These are phyloP conservation scores for Vitis vinifera DNA, from an alignment of 164 flowering plant species.

Conservation along the genomic window DNA sequence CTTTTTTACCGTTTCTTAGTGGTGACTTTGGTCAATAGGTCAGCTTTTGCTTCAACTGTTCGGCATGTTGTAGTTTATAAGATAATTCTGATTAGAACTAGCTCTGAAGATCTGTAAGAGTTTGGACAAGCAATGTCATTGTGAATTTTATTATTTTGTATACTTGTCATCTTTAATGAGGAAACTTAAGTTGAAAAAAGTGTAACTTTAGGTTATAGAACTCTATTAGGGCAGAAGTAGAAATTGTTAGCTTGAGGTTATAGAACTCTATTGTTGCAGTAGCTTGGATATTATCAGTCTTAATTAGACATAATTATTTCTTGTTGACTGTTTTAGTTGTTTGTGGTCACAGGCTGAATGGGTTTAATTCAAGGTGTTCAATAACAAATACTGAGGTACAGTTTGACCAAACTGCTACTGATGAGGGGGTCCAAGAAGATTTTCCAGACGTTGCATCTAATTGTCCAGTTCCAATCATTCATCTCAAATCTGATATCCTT, in stretches of 20 bases:
- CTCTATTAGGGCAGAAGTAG: too few relatives aligned
- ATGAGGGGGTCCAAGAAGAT: conserved; percentile 44
- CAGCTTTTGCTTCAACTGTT: too few relatives aligned
- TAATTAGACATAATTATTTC: not conserved
- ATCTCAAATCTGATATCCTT: conserved; percentile 53
- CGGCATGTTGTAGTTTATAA: too few relatives aligned
- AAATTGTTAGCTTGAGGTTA: not conserved
- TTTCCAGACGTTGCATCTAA: conserved; percentile 32
- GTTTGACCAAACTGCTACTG: conserved; percentile 36
- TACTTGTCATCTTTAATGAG: too few relatives aligned
- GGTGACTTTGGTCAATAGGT: too few relatives aligned
- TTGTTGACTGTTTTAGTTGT: not conserved
- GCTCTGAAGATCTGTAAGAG: too few relatives aligned
- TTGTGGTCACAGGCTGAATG: conserved; percentile 34
- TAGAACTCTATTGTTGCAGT: not conserved
- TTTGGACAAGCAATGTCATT: too few relatives aligned
- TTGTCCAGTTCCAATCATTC: conserved; percentile 54
- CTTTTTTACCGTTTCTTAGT: too few relatives aligned
- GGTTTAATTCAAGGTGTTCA: conserved; percentile 48
- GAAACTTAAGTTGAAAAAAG: too few relatives aligned
- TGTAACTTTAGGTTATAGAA: not conserved
- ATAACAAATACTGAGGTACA: conserved; percentile 52
- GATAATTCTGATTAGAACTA: too few relatives aligned
- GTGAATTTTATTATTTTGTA: too few relatives aligned
- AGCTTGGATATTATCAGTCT: not conserved